A percentile compares a stretch with the other conserved stretches of the same genome.
These are phyloP conservation scores for Chlamydomonas schloesseri DNA, from an alignment of 139 green algal genomes.

Conservation along the genomic window DNA sequence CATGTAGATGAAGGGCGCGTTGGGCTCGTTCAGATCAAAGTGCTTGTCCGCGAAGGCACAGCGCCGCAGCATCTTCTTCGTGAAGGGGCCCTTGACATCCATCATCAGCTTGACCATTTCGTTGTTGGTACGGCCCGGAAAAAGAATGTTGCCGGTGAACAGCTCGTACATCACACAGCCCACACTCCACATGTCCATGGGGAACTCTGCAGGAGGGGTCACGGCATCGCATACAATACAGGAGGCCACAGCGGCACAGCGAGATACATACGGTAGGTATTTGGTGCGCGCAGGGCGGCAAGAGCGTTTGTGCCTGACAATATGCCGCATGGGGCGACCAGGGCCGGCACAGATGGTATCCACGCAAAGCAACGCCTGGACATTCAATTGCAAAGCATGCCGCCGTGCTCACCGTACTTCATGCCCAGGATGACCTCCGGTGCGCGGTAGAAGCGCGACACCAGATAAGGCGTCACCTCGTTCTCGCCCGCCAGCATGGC, in stretches of 20 bases:
- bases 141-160: constrained; percentile 96
- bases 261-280: too few species aligned
- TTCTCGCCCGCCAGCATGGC: constrained; percentile 95
- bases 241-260: too few species aligned
- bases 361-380: too few species aligned
- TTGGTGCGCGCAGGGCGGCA: too few species aligned
- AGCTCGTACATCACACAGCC: constrained; percentile 98
- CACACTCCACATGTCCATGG: constrained; percentile 97
- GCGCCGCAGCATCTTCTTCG: constrained; percentile 91
- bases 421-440: constrained; percentile 97
- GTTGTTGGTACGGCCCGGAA: constrained; percentile 97
- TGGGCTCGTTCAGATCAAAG: constrained; percentile 85
- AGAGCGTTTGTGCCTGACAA: too few species aligned
- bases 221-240: too few species aligned
- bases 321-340: too few species aligned
- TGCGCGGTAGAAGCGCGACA: constrained; percentile 96
- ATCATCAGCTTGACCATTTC: constrained; percentile 98
- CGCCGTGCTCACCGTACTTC: constrained; percentile 81
- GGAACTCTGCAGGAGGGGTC: constrained; percentile 73
- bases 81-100: constrained; percentile 96
- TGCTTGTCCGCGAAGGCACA: constrained; percentile 76
- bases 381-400: background rate
- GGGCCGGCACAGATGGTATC: too few species aligned
- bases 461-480: constrained; percentile 97
- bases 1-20: constrained; percentile 78